Base-by-base conservation (phyloP, 2,329 filamentous ascomycete species). In the Xylaria arbuscula region DNA sequence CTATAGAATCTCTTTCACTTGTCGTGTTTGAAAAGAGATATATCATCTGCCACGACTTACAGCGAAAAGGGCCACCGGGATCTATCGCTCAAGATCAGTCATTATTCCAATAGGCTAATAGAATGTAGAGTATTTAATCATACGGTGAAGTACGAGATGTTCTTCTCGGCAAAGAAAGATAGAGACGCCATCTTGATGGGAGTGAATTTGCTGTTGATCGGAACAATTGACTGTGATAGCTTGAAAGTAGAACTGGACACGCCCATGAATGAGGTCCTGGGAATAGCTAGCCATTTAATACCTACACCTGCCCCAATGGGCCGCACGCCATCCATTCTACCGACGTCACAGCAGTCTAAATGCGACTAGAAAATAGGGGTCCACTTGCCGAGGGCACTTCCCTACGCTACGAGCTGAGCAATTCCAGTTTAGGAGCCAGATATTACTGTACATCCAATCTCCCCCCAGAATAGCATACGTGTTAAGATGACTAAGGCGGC, bases 81-180 rank as follows among this genome's bases (percentile, higher is more conserved):
- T 70, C 76, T 78, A 24, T 19, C 8, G 36, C 56, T 67, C 54
- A 11, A 40, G 13, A 40, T 10, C 13, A 68, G 55, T 69, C 24
- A 53, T 50, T 24, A 45, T 50, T 67, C 24, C 11, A 40, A 19
- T 19, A 32, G 24, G 34, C 3, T n/a, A 24, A 28, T 15, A 24
- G 19, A 9, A 60, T n/a, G 28, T 11, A 10, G 42, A 47, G 34
- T 11, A 40, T 2, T 19, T 42, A 5, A 34, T 73, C 75, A 64
- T 19, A 78, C 76, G 17, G 75, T 78, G 62, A 73, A 75, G 68
- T 78, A 78, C n/a, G 78, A 75, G 51, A 76, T 70, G 56, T 79
- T 78, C 63, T 72, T 74, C n/a, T 76, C 74, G 38, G 70, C 54
- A 13, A 72, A 66, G 50, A 77, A 70, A 62, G 70, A 63, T 28